phyloP scores from a whole-genome alignment of 2,329 filamentous ascomycete species.

The Trichophyton mentagrophytes region DNA sequence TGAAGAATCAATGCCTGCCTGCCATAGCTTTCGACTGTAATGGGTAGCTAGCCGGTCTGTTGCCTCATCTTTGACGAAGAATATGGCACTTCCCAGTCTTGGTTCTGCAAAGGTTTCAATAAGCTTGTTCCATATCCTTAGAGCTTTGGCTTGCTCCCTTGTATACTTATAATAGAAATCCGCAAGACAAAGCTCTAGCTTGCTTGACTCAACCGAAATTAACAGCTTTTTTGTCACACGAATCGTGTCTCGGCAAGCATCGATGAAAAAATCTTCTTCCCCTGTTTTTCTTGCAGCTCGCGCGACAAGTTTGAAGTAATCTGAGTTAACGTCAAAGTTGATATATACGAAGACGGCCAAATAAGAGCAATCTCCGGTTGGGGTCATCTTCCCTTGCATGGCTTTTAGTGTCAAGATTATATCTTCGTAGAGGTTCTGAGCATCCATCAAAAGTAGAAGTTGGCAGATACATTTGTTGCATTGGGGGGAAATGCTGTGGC shows the following conservation, averaged over 20 bases:
- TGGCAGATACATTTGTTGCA: constrained; percentile 6
- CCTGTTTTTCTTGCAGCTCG: constrained; percentile 6
- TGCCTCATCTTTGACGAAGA: constrained; percentile 1
- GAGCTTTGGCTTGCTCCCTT: constrained; percentile 7
- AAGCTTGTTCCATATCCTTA: constrained; percentile 10
- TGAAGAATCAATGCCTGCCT: constrained; percentile 6
- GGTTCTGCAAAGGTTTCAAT: constrained; percentile 5
- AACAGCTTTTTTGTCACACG: constrained; percentile 7
- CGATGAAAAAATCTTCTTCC: constrained; percentile 10
- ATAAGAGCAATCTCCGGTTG: constrained; percentile 2
- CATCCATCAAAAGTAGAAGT: neutral
- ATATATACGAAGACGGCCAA: constrained; percentile 5
- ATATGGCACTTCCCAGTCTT: constrained; percentile 5
- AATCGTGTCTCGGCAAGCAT: constrained; percentile 7
- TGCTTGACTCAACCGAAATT: neutral
- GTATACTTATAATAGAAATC: constrained; percentile 6
- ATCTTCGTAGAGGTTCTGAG: constrained; percentile 3
- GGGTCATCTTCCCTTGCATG: constrained; percentile 4
- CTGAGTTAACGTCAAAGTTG: neutral
- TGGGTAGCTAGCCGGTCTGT: constrained; percentile 5
- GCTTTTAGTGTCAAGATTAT: constrained; percentile 7
- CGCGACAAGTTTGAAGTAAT: neutral
- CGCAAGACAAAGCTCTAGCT: constrained; percentile 8
- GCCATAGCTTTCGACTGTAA: constrained; percentile 4
- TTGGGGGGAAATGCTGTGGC: neutral